Evolutionary conservation across 2,329 filamentous ascomycete species (phyloP).

Genomic region (Colletotrichum melonis): DNA sequence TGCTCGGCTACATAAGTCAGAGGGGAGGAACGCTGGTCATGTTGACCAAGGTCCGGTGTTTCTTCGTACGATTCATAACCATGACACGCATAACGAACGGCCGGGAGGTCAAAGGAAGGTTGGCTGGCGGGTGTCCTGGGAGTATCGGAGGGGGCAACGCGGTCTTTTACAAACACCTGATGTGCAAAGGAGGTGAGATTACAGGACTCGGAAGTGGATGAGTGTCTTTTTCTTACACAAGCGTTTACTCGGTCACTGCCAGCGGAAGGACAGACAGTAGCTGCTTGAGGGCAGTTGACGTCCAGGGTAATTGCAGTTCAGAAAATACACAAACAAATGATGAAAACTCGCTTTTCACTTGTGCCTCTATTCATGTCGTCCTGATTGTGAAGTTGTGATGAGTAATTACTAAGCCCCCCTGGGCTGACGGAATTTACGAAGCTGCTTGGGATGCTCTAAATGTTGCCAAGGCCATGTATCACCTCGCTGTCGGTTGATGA

Average conservation of each 20-base stretch:
- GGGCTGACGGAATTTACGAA: no score
- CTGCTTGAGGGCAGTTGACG: slow-evolving; percentile 11
- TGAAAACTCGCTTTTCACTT: slow-evolving; percentile 14
- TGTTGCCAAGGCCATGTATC: no score
- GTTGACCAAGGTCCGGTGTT: slow-evolving; percentile 21
- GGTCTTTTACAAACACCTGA: slow-evolving; percentile 21
- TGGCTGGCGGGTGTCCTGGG: slow-evolving; percentile 1
- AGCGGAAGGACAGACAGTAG: not conserved
- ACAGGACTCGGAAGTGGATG: slow-evolving; percentile 5
- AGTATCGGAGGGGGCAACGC: not conserved
- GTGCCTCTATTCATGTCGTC: not conserved
- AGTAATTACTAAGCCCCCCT: no score
- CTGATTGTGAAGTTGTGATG: no score
- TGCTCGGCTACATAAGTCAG: not conserved
- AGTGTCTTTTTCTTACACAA: not conserved
- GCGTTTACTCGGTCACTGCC: slow-evolving; percentile 12
- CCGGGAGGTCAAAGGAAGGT: not conserved
- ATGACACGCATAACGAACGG: slow-evolving; percentile 20
- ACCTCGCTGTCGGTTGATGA: no score
- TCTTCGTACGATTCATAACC: slow-evolving; percentile 12
- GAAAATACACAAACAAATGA: slow-evolving; percentile 36
- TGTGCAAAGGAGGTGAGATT: slow-evolving; percentile 7
- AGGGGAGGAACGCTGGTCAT: slow-evolving; percentile 6
- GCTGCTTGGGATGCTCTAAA: no score
- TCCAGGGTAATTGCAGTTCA: slow-evolving; percentile 33